Evolutionary conservation across 2,329 filamentous ascomycete species (phyloP).

Genomic region (Hypomyces perniciosus): DNA sequence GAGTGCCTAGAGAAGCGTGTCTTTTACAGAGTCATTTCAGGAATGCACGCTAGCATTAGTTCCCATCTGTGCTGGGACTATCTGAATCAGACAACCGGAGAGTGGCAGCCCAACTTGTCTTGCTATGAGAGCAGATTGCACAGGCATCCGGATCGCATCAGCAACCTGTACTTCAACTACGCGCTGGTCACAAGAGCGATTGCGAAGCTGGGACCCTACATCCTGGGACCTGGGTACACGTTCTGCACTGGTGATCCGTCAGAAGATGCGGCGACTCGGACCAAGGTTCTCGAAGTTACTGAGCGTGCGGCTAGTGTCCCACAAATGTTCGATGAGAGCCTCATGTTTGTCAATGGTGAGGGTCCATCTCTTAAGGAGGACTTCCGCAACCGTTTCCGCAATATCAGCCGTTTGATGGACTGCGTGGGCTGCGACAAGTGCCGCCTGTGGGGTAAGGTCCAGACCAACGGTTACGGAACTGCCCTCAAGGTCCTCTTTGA

Average conservation of each 20-base stretch:
- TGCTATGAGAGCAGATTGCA: constrained; percentile 90
- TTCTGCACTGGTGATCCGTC: constrained; percentile 83
- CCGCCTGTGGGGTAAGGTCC: constrained; percentile 93
- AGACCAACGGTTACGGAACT: constrained; percentile 90
- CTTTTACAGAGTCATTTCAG: constrained; percentile 90
- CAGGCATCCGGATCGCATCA: constrained; percentile 79
- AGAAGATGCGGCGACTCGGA: constrained; percentile 73
- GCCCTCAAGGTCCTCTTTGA: constrained; percentile 96
- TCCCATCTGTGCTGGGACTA: constrained; percentile 95
- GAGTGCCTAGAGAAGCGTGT: constrained; percentile 98
- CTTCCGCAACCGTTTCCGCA: constrained; percentile 94
- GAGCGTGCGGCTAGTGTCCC: constrained; percentile 61
- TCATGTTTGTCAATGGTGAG: constrained; percentile 84
- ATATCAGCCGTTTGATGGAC: constrained; percentile 95
- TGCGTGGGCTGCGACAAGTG: constrained; percentile 99
- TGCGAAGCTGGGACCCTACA: constrained; percentile 78
- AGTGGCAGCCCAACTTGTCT: constrained; percentile 84
- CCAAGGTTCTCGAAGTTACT: constrained; percentile 73
- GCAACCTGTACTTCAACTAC: constrained; percentile 99
- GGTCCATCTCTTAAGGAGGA: constrained; percentile 84
- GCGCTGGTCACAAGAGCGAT: constrained; percentile 88
- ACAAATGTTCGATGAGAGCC: constrained; percentile 85
- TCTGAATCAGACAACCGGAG: constrained; percentile 86
- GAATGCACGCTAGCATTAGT: constrained; percentile 97
- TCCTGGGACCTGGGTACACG: constrained; percentile 65